A percentile compares a stretch with the other conserved stretches of the same genome.
phyloP scores from a whole-genome alignment of 805 yeast species.

The Saccharomycopsis schoenii region DNA sequence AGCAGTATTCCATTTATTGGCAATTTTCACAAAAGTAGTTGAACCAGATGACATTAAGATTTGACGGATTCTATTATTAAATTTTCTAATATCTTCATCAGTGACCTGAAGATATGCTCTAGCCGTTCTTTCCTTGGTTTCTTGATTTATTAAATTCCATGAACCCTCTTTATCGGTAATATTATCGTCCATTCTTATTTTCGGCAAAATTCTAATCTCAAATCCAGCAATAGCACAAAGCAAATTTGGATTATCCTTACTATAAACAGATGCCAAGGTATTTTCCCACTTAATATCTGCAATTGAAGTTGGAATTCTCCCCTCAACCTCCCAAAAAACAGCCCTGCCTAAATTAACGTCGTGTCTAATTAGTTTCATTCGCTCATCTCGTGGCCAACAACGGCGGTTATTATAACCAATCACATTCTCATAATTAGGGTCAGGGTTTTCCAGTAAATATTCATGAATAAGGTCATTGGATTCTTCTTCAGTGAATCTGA shows the following conservation, averaged over 20 bases:
- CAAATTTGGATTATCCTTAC: conserved; percentile 81
- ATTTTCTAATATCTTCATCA: conserved; percentile 65
- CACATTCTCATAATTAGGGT: conserved; percentile 81
- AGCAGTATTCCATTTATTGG: conserved; percentile 94
- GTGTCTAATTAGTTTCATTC: conserved; percentile 83
- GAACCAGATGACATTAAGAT: conserved; percentile 93
- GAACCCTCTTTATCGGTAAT: conserved; percentile 67
- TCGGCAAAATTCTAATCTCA: conserved; percentile 84
- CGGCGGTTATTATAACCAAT: conserved; percentile 79
- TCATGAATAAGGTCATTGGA: conserved; percentile 68
- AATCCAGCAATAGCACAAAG: conserved; percentile 91
- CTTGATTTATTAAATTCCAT: conserved; percentile 74
- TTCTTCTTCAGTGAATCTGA: conserved; percentile 65
- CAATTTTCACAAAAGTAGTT: conserved; percentile 87
- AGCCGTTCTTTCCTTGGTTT: conserved; percentile 78
- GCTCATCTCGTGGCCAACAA: conserved; percentile 90
- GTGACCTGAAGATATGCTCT: conserved; percentile 80
- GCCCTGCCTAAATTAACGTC: conserved; percentile 93
- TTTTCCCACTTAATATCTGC: conserved; percentile 68
- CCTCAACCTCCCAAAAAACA: conserved; percentile 78
- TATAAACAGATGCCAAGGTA: conserved; percentile 78
- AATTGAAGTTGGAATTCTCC: conserved; percentile 68
- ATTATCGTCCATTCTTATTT: conserved; percentile 40
- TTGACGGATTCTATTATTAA: conserved; percentile 78
- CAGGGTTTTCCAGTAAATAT: conserved; percentile 75